Evolutionary conservation across 805 yeast genomes (phyloP).

Genomic region (Candida oleophila): DNA sequence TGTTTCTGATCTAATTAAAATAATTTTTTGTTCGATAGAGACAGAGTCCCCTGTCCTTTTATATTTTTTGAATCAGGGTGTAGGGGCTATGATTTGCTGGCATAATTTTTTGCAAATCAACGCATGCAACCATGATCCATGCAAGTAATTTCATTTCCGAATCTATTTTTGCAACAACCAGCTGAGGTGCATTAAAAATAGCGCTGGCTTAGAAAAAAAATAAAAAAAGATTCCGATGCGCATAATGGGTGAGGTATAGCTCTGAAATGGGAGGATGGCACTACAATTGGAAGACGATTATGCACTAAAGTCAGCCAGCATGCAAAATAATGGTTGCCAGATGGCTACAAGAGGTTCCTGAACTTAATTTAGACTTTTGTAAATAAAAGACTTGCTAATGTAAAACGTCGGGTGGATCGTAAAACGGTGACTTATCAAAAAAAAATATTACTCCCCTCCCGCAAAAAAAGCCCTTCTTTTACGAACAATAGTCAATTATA

Average conservation of each 20-base stretch:
- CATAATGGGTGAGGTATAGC: no score
- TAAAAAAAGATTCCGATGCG: background rate
- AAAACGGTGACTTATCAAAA: no score
- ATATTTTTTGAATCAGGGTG: slow-evolving; percentile 2
- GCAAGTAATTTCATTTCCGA: background rate
- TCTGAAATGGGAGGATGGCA: no score
- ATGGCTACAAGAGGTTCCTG: background rate
- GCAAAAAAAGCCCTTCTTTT: no score
- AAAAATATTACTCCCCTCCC: no score
- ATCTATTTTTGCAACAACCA: slow-evolving; percentile 6
- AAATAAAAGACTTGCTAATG: background rate
- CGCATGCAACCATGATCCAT: slow-evolving; percentile 1
- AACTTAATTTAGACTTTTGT: background rate
- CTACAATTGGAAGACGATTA: background rate
- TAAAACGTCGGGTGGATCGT: background rate
- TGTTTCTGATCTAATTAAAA: background rate
- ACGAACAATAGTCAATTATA: no score
- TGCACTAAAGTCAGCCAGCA: background rate
- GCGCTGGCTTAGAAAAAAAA: background rate
- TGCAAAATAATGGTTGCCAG: background rate
- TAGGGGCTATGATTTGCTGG: slow-evolving; percentile 6
- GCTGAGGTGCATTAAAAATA: background rate
- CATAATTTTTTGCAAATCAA: background rate
- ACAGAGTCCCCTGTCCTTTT: background rate
- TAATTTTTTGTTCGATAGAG: background rate